Evolutionary conservation across 352 stramenopile genomes (phyloP), one percentile per base, ranked within the genome.

Genomic region (Globisporangium rhizosaccharum): DNA sequence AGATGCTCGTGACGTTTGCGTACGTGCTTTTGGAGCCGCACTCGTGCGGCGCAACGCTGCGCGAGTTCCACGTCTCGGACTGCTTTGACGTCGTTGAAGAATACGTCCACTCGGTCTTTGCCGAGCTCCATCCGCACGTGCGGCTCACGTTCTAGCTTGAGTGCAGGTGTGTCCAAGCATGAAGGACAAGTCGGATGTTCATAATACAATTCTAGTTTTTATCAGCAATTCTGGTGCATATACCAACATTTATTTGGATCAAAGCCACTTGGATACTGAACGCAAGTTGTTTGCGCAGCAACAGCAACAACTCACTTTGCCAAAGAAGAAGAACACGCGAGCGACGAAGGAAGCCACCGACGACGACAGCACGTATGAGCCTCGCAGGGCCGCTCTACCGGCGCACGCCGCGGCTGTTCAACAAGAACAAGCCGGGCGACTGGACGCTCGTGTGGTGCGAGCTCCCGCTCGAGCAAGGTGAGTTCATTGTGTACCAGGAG

Each of bases 381-480:
- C 69, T 91, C 65, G 75, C 79, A 14, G 78, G 82, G 18, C 79
- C 75, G 65, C 71, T 92, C 10, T 92, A 92, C 57, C 78, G 79
- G 55, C 82, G 78, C 53, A 79, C 76, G 47, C 78, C 76, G 60
- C 75, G 82, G 65, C 73, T 89, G 28, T 89, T 89, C 59, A 87
- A 68, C 69, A 76, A 72, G 48, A 87, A 68, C 63, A 87, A 87
- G 59, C 70, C 79, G 4, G 83, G 79, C 15, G 80, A 91, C 56
- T 94, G 85, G 85, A 87, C 71, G 37, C 65, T 85, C 26, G 85
- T 92, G 28, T 94, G 79, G 81, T 92, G 85, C 57, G 70, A 90
- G 57, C 68, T 94, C 56, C 53, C 51, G 28, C 60, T 87, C 33
- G 74, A 83, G 41, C 70, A 90, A 58, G 85, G 82, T 44, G 81